Base-by-base conservation (phyloP, 2,329 filamentous ascomycete genomes). In the Fonsecaea monophora region DNA sequence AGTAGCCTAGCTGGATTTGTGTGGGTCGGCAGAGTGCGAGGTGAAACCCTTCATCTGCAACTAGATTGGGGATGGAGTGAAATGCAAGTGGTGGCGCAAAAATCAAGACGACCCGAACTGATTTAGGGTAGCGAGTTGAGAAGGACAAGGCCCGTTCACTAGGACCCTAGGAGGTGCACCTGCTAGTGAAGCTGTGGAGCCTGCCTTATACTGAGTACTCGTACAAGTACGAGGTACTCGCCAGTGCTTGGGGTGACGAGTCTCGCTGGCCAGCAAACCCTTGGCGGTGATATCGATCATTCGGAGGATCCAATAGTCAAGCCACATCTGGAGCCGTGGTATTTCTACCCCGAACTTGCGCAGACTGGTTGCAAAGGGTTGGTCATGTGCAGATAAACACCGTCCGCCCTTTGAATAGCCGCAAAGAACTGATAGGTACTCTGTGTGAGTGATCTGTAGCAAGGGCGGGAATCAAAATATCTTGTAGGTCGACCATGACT, bases 31-130 rank as follows among this genome's bases (percentile, higher is more conserved):
- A 30, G 45, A 5, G 3, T 13, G 18, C 6, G 12, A 50, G 25
- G 45, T 50, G 45, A 50, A 50, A 50, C 45, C 21, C 15, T 50
- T 50, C 45, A 12, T 25, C 45, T 50, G 45, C 45, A 50, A 13
- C 45, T 50, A 50, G 18, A 25, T 18, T 12, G 18, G 25, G 18
- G 10, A 25, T 15, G 45, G 12, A 30, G 7, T 30, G 21, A 30
- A 50, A 50, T 50, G 10, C n/a, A 25, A 10, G 45, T 25, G 45
- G 45, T 50, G 45, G 45, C 45, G 45, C 21, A 50, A 50, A 50
- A 50, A 21, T 50, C 45, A 50, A 30, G 18, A 50, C 45, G 45
- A 25, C 45, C 45, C 21, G 45, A 50, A 50, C 45, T 18, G 45
- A 13, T 50, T 50, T 50, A 50, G 21, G 45, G 45, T 50, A 50